Percentiles rank a stretch among this genome's conserved stretches.
phyloP scores from a whole-genome alignment of 495 filamentous ascomycete genomes.

The Ascodesmis nigricans region DNA sequence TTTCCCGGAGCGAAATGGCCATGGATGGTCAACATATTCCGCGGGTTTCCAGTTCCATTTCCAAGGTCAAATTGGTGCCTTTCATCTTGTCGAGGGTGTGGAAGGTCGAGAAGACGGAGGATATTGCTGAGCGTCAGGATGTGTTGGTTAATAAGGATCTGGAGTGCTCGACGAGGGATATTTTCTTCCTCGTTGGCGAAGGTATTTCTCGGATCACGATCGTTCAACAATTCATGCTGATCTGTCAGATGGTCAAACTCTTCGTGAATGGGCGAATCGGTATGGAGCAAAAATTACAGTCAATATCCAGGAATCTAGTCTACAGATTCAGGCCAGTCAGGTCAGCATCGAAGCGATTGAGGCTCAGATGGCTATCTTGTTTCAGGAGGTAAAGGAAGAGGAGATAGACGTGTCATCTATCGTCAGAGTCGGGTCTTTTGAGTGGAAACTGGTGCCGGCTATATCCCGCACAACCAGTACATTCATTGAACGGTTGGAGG shows the following conservation, averaged over 20 bases:
- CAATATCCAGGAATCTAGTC: slow-evolving; percentile 8
- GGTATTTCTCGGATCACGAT: slow-evolving; percentile 9
- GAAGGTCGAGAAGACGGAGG: slow-evolving; percentile 12
- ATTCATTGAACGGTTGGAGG: slow-evolving; percentile 15
- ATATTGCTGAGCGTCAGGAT: slow-evolving; percentile 18
- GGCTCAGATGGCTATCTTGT: slow-evolving; percentile 6
- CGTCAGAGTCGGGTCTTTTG: slow-evolving; percentile 10
- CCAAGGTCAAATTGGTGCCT: neutral
- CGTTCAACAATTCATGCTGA: neutral
- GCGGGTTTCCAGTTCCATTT: neutral
- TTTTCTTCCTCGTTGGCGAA: slow-evolving; percentile 20
- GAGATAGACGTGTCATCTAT: slow-evolving; percentile 16
- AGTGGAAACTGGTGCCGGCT: slow-evolving; percentile 11
- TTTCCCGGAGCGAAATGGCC: neutral
- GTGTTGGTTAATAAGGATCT: slow-evolving; percentile 12
- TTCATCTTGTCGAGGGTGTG: slow-evolving; percentile 7
- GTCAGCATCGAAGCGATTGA: slow-evolving; percentile 16
- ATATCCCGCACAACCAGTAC: slow-evolving; percentile 19
- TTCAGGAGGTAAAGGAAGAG: slow-evolving; percentile 11
- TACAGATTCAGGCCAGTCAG: slow-evolving; percentile 10
- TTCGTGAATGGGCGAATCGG: slow-evolving; percentile 14
- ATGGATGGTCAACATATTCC: too few relatives aligned
- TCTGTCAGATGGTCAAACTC: slow-evolving; percentile 13
- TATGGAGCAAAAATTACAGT: slow-evolving; percentile 16
- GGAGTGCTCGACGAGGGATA: slow-evolving; percentile 11